A percentile compares a stretch with the other conserved stretches of the same genome.
These are phyloP conservation scores for Pythium biforme DNA, from an alignment of 352 stramenopile genomes.

Conservation along the genomic window DNA sequence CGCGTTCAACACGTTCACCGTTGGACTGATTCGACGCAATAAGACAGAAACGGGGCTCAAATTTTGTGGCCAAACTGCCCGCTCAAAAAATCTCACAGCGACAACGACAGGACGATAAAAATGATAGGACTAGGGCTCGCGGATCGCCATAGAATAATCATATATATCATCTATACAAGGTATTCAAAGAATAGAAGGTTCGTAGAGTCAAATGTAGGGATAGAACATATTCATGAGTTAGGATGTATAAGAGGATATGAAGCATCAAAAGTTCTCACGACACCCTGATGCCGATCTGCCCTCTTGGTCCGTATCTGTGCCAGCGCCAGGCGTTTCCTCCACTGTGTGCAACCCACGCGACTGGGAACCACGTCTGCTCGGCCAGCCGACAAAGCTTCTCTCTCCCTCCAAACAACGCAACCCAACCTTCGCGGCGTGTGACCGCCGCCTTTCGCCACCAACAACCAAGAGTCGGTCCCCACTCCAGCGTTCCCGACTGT, in stretches of 20 bases:
- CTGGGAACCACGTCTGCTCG: not conserved
- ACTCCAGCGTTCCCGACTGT: not conserved
- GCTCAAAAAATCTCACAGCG: not conserved
- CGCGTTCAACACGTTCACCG: no score
- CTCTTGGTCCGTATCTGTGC: conserved; percentile 7
- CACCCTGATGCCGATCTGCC: not conserved
- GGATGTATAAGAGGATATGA: not conserved
- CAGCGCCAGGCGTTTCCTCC: not conserved
- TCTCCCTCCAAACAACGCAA: not conserved
- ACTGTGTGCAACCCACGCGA: not conserved
- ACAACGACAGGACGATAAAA: not conserved
- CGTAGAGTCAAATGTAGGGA: no score
- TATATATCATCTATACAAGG: no score
- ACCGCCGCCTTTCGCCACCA: not conserved
- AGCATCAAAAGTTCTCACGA: not conserved
- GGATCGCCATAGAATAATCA: not conserved
- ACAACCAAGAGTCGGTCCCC: conserved; percentile 3
- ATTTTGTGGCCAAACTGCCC: no score
- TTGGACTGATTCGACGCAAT: not conserved
- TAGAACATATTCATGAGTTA: not conserved
- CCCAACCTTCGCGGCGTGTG: not conserved
- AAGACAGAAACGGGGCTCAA: not conserved
- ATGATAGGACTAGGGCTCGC: not conserved
- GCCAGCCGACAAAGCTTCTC: not conserved
- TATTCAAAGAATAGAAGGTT: no score